phyloP scores from a whole-genome alignment of 768 basidiomycete species.

The Tulasnella sp. region DNA sequence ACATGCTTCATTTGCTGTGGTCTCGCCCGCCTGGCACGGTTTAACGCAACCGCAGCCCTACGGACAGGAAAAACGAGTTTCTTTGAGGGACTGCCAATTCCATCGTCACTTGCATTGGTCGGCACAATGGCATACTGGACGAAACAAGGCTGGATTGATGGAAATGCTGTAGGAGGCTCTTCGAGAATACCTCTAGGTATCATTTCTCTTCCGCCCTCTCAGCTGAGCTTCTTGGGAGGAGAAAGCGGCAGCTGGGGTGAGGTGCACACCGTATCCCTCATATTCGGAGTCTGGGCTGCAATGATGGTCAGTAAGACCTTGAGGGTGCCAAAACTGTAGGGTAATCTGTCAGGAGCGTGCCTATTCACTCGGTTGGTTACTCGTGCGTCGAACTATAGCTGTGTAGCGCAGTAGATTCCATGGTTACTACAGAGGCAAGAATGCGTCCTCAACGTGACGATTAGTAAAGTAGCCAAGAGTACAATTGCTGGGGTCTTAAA shows the following conservation, averaged over 20 bases:
- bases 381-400: too few species aligned
- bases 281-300: slow-evolving; percentile 83
- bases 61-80: slow-evolving; percentile 83
- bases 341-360: background rate
- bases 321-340: slow-evolving; percentile 63
- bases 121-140: slow-evolving; percentile 69
- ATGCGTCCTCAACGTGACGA: too few species aligned
- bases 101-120: slow-evolving; percentile 74
- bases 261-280: slow-evolving; percentile 60
- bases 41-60: slow-evolving; percentile 95
- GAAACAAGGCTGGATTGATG: slow-evolving; percentile 72
- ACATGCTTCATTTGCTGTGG: slow-evolving; percentile 92
- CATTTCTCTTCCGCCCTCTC: slow-evolving; percentile 56
- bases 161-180: slow-evolving; percentile 29
- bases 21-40: slow-evolving; percentile 89
- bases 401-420: too few species aligned
- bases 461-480: too few species aligned
- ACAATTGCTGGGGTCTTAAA: too few species aligned
- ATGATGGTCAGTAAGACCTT: slow-evolving; percentile 98
- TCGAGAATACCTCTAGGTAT: slow-evolving; percentile 52
- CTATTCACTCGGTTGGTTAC: too few species aligned
- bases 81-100: slow-evolving; percentile 97
- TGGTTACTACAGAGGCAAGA: too few species aligned
- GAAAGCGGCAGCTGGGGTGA: slow-evolving; percentile 37
- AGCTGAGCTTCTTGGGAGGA: slow-evolving; percentile 42